Evolutionary conservation across 78 protist species (phyloP), one percentile per base, ranked within the genome.

Genomic region (Dictyostelium capitatum): DNA sequence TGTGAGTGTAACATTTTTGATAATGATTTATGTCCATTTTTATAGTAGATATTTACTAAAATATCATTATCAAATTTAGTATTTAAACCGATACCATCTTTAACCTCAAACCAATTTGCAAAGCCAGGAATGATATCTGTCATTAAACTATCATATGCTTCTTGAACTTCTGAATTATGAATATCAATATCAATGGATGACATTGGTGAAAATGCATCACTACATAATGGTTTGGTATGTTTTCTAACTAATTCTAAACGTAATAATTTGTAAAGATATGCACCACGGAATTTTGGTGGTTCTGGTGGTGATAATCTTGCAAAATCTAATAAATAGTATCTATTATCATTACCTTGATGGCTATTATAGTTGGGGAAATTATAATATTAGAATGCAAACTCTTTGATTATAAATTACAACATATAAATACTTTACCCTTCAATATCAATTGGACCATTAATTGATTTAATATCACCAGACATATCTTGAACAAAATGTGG

Each of bases 281-380:
- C 30, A 43, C 95, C 95, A 70, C 95, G 80, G 25, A 57, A 56
- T 20, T 8, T 25, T 23, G 92, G 92, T 93, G 96, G 91, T 23
- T 83, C 90, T 30, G 91, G 90, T 67, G 96, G 96, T 30, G 92
- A 43, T 6, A 93, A 43, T 46, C 96, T 23, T 4, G 96, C 96
- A 6, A 84, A 84, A 72, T 93, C 96, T 1, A 93, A 56, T n/a
- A 93, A 50, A 79, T 93, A 93, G 80, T 84, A 83, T n/a, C 96
- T 20, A 15, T 65, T 59, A 28, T 93, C 96, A 6, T 54, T 78
- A 1, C 96, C 96, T 32, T 57, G 25, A 20, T 93, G 96, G n/a
- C n/a, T n/a, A n/a, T n/a, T n/a, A n/a, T n/a, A n/a, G n/a, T n/a
- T n/a, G n/a, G n/a, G n/a, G n/a, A n/a, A n/a, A n/a, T n/a, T n/a